phyloP scores from a whole-genome alignment of 2,329 filamentous ascomycete species.

The Aspergillus phoenicis region DNA sequence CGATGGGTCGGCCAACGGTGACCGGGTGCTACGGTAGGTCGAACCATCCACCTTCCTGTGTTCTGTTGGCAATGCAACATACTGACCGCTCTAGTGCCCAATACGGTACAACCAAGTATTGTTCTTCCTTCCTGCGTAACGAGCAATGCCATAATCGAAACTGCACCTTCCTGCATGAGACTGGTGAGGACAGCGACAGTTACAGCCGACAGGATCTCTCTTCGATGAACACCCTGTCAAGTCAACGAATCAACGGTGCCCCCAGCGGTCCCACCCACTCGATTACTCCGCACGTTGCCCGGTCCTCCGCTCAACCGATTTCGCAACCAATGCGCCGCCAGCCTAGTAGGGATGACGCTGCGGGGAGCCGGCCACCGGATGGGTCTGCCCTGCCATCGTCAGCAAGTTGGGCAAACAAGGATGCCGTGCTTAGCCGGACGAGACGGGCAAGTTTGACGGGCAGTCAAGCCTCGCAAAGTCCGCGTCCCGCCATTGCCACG shows the following conservation, averaged over 20 bases:
- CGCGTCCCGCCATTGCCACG: constrained; percentile 60
- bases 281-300: constrained; percentile 45
- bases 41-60: constrained; percentile 31
- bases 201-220: constrained; percentile 94
- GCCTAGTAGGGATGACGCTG: constrained; percentile 72
- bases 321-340: constrained; percentile 69
- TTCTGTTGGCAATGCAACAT: background rate
- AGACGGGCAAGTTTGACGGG: constrained; percentile 74
- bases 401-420: constrained; percentile 83
- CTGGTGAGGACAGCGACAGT: constrained; percentile 96
- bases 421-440: constrained; percentile 67
- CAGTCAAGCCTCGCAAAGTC: constrained; percentile 79
- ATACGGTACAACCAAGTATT: constrained; percentile 96
- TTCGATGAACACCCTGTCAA: constrained; percentile 87
- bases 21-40: constrained; percentile 76
- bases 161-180: constrained; percentile 97
- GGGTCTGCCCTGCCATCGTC: constrained; percentile 89
- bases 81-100: constrained; percentile 55
- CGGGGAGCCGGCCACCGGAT: constrained; percentile 63
- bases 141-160: constrained; percentile 94
- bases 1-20: constrained; percentile 88
- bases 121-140: constrained; percentile 91
- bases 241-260: constrained; percentile 59
- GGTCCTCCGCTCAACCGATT: constrained; percentile 55
- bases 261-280: constrained; percentile 26